Evolutionary conservation across 164 flowering plant genomes (phyloP).

Genomic region (Piper betle): DNA sequence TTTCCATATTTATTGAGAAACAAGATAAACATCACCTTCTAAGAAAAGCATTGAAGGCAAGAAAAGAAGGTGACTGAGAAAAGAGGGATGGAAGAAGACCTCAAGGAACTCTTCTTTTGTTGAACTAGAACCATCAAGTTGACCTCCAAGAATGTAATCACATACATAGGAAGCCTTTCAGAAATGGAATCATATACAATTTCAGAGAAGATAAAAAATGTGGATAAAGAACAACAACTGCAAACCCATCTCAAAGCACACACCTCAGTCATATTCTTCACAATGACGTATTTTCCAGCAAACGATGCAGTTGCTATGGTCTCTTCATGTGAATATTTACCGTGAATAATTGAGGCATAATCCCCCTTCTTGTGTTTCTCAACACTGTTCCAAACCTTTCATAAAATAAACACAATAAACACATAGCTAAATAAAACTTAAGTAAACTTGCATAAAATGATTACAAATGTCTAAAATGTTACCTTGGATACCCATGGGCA

Average conservation of each 20-base stretch:
- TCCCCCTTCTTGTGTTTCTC: slow-evolving; percentile 97
- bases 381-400: slow-evolving; percentile 85
- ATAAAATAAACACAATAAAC: background rate
- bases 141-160: slow-evolving; percentile 85
- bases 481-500: slow-evolving; percentile 99
- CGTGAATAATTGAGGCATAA: slow-evolving; percentile 90
- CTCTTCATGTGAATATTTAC: slow-evolving; percentile 91
- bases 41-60: background rate
- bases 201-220: background rate
- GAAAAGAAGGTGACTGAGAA: background rate
- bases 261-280: slow-evolving; percentile 87
- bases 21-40: background rate
- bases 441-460: background rate
- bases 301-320: slow-evolving; percentile 94
- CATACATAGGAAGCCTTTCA: slow-evolving; percentile 82
- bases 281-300: slow-evolving; percentile 86
- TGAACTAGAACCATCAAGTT: slow-evolving; percentile 95
- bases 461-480: slow-evolving; percentile 6
- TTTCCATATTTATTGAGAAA: background rate
- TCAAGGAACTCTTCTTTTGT: slow-evolving; percentile 72
- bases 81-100: slow-evolving; percentile 22
- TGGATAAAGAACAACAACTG: background rate
- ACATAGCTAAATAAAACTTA: background rate
- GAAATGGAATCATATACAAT: no score
- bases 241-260: background rate